These are phyloP conservation scores for Phlyctochytrium bullatum DNA, from an alignment of 192 early-diverging fungal genomes.

Conservation along the genomic window DNA sequence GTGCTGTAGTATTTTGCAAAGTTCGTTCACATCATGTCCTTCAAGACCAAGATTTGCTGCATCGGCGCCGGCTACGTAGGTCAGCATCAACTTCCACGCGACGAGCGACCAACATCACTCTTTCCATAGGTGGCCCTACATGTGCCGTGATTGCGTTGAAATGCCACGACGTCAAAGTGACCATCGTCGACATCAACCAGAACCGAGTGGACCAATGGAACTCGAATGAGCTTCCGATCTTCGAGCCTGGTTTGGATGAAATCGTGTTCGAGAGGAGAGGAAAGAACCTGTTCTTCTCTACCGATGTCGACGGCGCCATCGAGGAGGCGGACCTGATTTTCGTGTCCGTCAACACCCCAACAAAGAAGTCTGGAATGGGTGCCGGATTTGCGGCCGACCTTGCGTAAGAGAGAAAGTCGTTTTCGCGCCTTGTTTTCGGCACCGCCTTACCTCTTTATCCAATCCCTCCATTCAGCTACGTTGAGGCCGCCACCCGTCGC, in stretches of 20 bases:
- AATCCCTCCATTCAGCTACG: conserved; percentile 47
- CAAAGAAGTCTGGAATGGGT: conserved; percentile 73
- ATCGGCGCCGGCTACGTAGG: conserved; percentile 97
- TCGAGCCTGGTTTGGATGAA: conserved; percentile 88
- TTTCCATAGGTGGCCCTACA: conserved; percentile 74
- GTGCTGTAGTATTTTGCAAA: too few relatives aligned
- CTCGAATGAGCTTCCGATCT: conserved; percentile 81
- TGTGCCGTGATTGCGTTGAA: conserved; percentile 89
- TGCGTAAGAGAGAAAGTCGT: conserved; percentile 51
- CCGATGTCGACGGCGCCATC: conserved; percentile 77
- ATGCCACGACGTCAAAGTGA: conserved; percentile 84
- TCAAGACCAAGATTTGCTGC: conserved; percentile 76
- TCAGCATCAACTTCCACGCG: conserved; percentile 48
- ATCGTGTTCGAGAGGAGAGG: conserved; percentile 72
- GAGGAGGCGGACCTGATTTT: conserved; percentile 82
- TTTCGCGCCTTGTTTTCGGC: background rate
- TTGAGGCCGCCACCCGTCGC: conserved; percentile 76
- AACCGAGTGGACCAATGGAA: conserved; percentile 88
- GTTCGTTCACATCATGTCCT: conserved; percentile 4
- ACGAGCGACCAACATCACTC: conserved; percentile 5
- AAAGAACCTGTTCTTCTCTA: conserved; percentile 84
- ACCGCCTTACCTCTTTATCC: conserved; percentile 5
- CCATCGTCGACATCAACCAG: conserved; percentile 82
- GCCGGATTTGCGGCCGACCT: conserved; percentile 82
- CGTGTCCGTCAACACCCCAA: conserved; percentile 92